Conservation (phyloP, 2,329 filamentous ascomycete species). For the Trichoderma brevicompactum region DNA sequence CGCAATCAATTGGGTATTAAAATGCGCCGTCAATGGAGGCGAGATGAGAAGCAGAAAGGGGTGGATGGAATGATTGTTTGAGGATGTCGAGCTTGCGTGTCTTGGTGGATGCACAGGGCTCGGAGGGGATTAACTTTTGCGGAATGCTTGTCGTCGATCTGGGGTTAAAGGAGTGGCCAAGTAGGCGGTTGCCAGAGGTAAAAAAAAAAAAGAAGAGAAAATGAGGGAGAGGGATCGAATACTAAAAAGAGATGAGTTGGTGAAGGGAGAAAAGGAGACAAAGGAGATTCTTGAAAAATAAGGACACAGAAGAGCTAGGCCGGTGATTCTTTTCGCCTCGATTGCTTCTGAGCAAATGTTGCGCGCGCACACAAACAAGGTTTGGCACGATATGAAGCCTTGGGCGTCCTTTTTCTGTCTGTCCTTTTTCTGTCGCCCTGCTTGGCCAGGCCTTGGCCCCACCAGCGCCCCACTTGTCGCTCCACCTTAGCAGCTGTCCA, state of each 20-base stretch:
- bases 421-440: too few species aligned
- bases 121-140: slow-evolving; percentile 25
- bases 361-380: neutral
- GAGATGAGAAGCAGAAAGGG: slow-evolving; percentile 15
- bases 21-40: slow-evolving; percentile 1
- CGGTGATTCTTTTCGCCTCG: neutral
- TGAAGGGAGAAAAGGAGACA: neutral
- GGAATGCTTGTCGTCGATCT: slow-evolving; percentile 20
- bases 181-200: neutral
- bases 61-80: slow-evolving; percentile 16
- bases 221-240: neutral
- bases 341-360: neutral
- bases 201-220: too few species aligned
- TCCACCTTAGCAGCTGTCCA: too few species aligned
- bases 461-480: too few species aligned
- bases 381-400: neutral
- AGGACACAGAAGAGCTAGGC: neutral
- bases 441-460: too few species aligned
- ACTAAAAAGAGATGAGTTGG: neutral
- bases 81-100: slow-evolving; percentile 26
- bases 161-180: slow-evolving; percentile 7
- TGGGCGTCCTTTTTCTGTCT: too few species aligned
- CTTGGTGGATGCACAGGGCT: slow-evolving; percentile 23
- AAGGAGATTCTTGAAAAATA: neutral
- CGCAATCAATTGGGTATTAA: neutral